Evolutionary conservation across 2,329 filamentous ascomycete species (phyloP).

Genomic region (Arachnomyces sp.): DNA sequence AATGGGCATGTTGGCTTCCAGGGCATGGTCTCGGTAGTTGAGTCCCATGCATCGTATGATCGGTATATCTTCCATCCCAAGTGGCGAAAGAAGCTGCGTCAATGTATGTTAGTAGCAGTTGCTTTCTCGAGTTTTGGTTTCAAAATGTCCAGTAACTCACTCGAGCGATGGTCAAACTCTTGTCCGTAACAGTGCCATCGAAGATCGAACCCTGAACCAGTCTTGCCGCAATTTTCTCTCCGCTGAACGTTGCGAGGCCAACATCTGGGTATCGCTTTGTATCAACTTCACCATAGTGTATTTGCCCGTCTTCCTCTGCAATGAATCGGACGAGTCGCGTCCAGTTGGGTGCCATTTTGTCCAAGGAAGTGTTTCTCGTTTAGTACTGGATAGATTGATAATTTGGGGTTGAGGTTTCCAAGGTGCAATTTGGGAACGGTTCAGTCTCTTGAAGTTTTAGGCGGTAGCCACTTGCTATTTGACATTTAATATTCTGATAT

Average conservation of each 20-base stretch:
- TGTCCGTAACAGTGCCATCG: conserved; percentile 16
- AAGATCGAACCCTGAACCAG: conserved; percentile 30
- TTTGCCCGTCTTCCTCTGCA: conserved; percentile 34
- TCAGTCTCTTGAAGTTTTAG: too few relatives aligned
- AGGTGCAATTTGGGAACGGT: too few relatives aligned
- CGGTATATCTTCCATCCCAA: conserved; percentile 28
- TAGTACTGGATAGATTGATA: too few relatives aligned
- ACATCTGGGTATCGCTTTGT: conserved; percentile 25
- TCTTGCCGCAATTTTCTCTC: conserved; percentile 26
- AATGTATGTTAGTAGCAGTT: background rate
- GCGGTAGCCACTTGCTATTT: too few relatives aligned
- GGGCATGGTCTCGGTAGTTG: conserved; percentile 38
- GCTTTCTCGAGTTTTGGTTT: too few relatives aligned
- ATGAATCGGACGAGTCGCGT: conserved; percentile 38
- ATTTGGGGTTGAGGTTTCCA: too few relatives aligned
- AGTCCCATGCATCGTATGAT: conserved; percentile 41
- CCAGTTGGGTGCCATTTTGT: conserved; percentile 22
- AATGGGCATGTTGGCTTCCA: conserved; percentile 31
- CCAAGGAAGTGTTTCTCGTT: too few relatives aligned
- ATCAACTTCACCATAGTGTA: conserved; percentile 35
- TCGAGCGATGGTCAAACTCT: too few relatives aligned
- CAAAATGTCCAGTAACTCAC: too few relatives aligned
- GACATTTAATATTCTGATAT: too few relatives aligned
- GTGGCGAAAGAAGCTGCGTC: conserved; percentile 26
- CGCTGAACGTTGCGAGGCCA: conserved; percentile 26